Percentiles rank a stretch among this genome's conserved stretches.
phyloP scores from a whole-genome alignment of 2,329 filamentous ascomycete genomes.

The Colletotrichum tropicicola region DNA sequence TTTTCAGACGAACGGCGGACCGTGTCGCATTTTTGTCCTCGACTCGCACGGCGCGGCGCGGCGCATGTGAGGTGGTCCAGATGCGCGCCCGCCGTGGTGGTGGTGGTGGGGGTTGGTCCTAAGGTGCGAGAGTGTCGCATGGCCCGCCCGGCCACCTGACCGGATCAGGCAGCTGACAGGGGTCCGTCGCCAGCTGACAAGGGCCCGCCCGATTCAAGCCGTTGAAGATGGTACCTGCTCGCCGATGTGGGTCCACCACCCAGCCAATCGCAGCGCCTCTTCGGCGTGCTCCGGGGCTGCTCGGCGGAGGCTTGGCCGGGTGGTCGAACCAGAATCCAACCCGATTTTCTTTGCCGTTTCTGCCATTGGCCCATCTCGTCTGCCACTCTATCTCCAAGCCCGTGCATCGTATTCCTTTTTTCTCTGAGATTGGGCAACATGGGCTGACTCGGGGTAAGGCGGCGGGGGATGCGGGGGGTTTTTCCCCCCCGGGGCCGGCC shows the following conservation, averaged over 20 bases:
- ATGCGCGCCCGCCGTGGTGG: conserved; percentile 9
- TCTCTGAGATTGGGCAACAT: neutral
- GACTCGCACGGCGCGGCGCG: neutral
- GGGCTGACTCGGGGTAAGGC: conserved; percentile 20
- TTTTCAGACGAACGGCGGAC: neutral
- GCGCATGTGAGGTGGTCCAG: conserved; percentile 21
- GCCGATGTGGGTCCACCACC: neutral
- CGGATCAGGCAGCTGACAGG: conserved; percentile 20
- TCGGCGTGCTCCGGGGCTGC: conserved; percentile 24
- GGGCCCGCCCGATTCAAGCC: neutral
- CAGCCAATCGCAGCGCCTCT: neutral
- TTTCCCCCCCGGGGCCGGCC: neutral
- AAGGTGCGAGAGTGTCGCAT: neutral
- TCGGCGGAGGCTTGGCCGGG: neutral
- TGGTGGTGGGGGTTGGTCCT: neutral
- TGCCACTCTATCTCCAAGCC: neutral
- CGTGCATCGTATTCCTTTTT: neutral
- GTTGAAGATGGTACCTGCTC: conserved; percentile 13
- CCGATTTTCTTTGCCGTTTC: neutral
- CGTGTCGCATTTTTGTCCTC: neutral
- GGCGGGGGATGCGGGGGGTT: conserved; percentile 7
- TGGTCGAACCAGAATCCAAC: conserved; percentile 7
- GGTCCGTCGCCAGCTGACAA: neutral
- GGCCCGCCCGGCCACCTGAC: conserved; percentile 19
- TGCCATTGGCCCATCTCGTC: neutral